A percentile compares a stretch with the other conserved stretches of the same genome.
Conservation (phyloP, 2,329 filamentous ascomycete genomes). For the Aspergillus pseudoviridinutans region DNA sequence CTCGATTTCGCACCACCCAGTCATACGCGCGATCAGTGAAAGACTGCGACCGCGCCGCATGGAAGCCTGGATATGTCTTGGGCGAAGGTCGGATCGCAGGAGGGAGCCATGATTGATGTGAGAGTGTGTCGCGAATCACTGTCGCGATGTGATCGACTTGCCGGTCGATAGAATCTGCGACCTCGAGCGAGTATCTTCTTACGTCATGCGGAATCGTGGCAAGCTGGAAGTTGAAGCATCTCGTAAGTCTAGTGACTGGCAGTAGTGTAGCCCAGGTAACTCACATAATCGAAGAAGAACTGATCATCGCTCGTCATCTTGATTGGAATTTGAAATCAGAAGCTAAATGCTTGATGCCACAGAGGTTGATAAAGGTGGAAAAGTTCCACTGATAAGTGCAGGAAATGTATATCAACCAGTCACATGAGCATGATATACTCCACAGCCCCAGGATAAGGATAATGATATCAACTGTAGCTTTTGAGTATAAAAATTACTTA, state of each 20-base stretch:
- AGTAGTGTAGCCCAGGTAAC: slow-evolving; percentile 26
- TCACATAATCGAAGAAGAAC: slow-evolving; percentile 72
- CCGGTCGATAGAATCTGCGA: slow-evolving; percentile 76
- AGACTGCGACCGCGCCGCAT: slow-evolving; percentile 34
- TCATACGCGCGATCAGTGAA: slow-evolving; percentile 56
- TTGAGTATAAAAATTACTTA: background rate
- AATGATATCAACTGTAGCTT: background rate
- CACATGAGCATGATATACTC: slow-evolving; percentile 13
- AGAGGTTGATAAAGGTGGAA: slow-evolving; percentile 2
- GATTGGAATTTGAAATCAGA: slow-evolving; percentile 13
- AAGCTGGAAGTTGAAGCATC: slow-evolving; percentile 39
- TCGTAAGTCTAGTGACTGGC: slow-evolving; percentile 9
- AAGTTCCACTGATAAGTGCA: slow-evolving; percentile 2
- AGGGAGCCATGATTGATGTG: slow-evolving; percentile 69
- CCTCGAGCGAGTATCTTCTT: slow-evolving; percentile 64
- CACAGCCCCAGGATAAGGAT: background rate
- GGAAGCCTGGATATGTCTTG: slow-evolving; percentile 18
- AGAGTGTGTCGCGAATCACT: slow-evolving; percentile 65
- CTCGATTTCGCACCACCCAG: slow-evolving; percentile 71
- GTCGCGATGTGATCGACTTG: slow-evolving; percentile 74
- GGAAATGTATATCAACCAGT: slow-evolving; percentile 1
- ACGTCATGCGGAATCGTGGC: slow-evolving; percentile 62
- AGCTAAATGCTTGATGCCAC: background rate
- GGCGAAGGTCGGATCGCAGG: slow-evolving; percentile 59
- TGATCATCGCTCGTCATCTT: slow-evolving; percentile 76